Evolutionary conservation across 2,329 filamentous ascomycete species (phyloP).

Genomic region (Arthroderma sp.): DNA sequence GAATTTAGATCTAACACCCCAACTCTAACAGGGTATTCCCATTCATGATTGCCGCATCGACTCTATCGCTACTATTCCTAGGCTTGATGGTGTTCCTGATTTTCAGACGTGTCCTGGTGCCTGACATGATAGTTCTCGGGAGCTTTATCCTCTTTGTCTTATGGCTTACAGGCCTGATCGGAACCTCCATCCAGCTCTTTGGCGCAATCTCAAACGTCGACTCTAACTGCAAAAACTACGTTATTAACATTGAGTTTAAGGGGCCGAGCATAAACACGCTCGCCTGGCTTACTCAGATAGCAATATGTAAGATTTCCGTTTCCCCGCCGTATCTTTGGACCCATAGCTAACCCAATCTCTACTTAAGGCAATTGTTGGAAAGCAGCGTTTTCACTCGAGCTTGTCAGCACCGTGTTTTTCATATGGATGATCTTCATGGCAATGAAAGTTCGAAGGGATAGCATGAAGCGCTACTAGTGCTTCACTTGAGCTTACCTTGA

Average conservation of each 20-base stretch:
- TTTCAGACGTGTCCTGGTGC: constrained; percentile 42
- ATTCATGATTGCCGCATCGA: constrained; percentile 46
- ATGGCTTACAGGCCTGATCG: constrained; percentile 49
- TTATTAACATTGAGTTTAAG: constrained; percentile 32
- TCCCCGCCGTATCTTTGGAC: neutral
- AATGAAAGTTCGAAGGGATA: constrained; percentile 36
- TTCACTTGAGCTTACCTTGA: constrained; percentile 5
- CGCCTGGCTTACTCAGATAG: constrained; percentile 49
- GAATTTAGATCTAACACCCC: constrained; percentile 3
- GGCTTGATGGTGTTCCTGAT: constrained; percentile 45
- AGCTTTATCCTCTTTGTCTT: constrained; percentile 50
- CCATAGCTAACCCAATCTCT: neutral
- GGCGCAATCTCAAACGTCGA: constrained; percentile 43
- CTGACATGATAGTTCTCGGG: constrained; percentile 45
- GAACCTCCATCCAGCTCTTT: constrained; percentile 50
- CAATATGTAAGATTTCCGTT: constrained; percentile 40
- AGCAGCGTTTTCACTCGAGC: constrained; percentile 50
- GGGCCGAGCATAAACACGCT: constrained; percentile 43
- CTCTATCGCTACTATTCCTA: constrained; percentile 45
- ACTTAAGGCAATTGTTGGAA: constrained; percentile 47
- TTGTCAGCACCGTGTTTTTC: constrained; percentile 50
- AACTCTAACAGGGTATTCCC: constrained; percentile 44
- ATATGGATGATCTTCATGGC: constrained; percentile 55
- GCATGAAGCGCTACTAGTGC: no score
- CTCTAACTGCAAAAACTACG: constrained; percentile 45